Evolutionary conservation across 2,329 filamentous ascomycete species (phyloP), one percentile per base, ranked within the genome.

Genomic region (Aspergillus hiratsukae): DNA sequence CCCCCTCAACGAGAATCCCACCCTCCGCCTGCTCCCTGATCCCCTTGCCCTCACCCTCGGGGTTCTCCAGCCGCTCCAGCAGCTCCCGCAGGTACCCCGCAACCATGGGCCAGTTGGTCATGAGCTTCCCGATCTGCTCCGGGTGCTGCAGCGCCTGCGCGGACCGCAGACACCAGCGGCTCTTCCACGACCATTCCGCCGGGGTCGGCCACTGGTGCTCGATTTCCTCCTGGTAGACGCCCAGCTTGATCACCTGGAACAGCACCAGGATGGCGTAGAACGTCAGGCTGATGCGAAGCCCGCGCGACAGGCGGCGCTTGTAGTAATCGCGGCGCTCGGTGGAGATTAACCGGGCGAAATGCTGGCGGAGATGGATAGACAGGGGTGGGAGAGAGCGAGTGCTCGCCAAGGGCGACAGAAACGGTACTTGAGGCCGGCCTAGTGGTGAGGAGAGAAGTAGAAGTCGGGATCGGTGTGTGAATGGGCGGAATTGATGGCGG

Each of bases 121-220:
- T 72, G 28, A 79, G 66, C 52, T 76, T 75, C 23, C 80, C 79
- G 27, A 77, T 78, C n/a, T 82, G 77, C 10, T 83, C 80, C 14
- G 81, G 79, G 46, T 85, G 79, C 59, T 83, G 81, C 51, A 82
- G 80, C 54, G 81, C 82, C 64, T 81, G 79, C 3, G 88, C 88
- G 51, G 83, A 81, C 43, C 90, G 83, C 59, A 89, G 80, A 41
- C 81, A 79, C 74, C 88, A 83, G 25, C 91, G 81, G 48, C 88
- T 90, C 61, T 84, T 75, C 72, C 86, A 88, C 0, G 78, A 78
- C 91, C 92, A 97, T 70, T 96, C 92, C 27, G 83, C 82, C 1
- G 93, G 92, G 1, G 90, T 92, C 0, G 91, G 91, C 69, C 87
- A 90, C 52, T 83, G 79, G 49, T 87, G 82, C 75, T 97, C 91